Evolutionary conservation across 208 protist species (phyloP), one percentile per base, ranked within the genome.

Genomic region (Naegleria lovaniensis): DNA sequence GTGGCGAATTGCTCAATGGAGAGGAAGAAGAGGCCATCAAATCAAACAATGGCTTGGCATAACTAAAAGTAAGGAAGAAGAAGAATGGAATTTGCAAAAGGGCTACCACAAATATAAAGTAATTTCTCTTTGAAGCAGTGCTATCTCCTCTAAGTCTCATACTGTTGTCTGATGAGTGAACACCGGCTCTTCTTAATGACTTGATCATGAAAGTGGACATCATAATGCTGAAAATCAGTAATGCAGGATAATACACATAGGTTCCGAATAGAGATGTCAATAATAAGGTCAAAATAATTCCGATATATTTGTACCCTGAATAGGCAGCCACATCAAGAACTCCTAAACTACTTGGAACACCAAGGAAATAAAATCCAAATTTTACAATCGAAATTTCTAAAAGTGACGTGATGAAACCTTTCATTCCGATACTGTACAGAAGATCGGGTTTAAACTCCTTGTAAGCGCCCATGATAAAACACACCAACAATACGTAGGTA

Each of bases 221-320:
- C 76, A 33, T 40, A 40, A 84, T 84, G 2, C 76, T 36, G 33
- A 40, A 16, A 33, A 84, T 41, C 0, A 40, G 6, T 33, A 84
- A 40, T 16, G 38, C 11, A 40, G 76, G 76, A 40, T 41, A 84
- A 84, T 84, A 84, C 25, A 15, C 76, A 41, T 41, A 33, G 15
- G 9, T 40, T 84, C 76, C 76, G 39, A 84, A 84, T 33, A 84
- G 15, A 38, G 15, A 41, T 40, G 33, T 16, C 29, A 40, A 33
- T 16, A 84, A 19, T 16, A 87, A 16, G 38, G 40, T 87, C 38
- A 87, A 13, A 7, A 87, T 38, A 87, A 87, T 51, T 13, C 83
- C 83, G 52, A 87, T 38, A 51, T 87, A 87, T 39, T 87, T 87
- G 83, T 87, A 87, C 6, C 83, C 83, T n/a, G 29, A 40, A n/a